Evolutionary conservation across 2,329 filamentous ascomycete species (phyloP), one percentile per base, ranked within the genome.

Genomic region (Pyrenochaeta sp.): DNA sequence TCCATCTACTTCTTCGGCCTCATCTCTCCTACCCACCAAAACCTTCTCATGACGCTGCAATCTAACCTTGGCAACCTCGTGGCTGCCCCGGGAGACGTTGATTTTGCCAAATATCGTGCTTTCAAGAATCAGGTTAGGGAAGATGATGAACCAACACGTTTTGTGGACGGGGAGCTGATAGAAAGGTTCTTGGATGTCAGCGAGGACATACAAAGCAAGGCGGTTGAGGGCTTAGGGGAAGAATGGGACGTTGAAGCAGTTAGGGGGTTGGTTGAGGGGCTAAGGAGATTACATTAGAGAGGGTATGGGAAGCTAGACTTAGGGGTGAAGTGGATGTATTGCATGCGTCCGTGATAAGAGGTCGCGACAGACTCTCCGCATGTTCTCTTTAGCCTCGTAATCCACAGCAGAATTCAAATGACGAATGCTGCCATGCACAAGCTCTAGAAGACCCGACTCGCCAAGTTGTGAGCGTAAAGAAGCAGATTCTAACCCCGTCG

Each of bases 91-190:
- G 95, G 95, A 0, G 81, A 88, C 47, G 86, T 96, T 48, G 84
- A 88, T 0, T 98, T 97, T 76, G 86, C 88, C 39, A 82, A 84
- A 24, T 99, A 91, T 80, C 86, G 95, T n/a, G 90, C 90, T 0
- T 96, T 94, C 80, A 88, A 88, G 59, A 96, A 88, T 52, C 82
- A 87, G 25, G 88, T 90, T 27, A 82, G 89, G 19, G 86, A 91
- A 58, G 86, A 87, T 0, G 88, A 91, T 0, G 91, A 90, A 39
- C 94, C 95, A 0, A 91, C 88, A 71, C 85, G 94, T 1, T 98
- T 98, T 69, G 86, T 99, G 12, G 95, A 99, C 71, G 95, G 94
- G 0, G 94, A 97, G 74, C 82, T 98, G 69, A 83, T 99, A 12
- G 94, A 98, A 79, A 79, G 87, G 50, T 97, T 97, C 72, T 77